Evolutionary conservation across 768 basidiomycete genomes (phyloP).

Genomic region (Hydnomerulius pinastri): DNA sequence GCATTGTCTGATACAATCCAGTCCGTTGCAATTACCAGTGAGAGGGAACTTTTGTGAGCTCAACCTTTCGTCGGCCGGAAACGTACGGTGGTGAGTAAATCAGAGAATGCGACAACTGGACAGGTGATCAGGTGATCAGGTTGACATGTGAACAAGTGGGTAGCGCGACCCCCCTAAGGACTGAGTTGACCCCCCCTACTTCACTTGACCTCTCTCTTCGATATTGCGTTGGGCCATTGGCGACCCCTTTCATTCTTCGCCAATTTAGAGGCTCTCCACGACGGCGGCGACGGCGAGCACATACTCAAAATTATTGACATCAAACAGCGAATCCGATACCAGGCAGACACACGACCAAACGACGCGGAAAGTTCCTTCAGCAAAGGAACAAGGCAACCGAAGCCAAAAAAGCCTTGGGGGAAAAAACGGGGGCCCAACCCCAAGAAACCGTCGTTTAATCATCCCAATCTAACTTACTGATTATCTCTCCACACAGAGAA

Average conservation of each 20-base stretch:
- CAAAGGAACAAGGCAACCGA: too few species aligned
- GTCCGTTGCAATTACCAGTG: too few species aligned
- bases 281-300: too few species aligned
- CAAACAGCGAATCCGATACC: too few species aligned
- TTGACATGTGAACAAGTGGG: not conserved
- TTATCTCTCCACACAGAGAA: conserved; percentile 41
- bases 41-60: not conserved
- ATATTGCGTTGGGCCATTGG: too few species aligned
- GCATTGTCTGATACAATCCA: too few species aligned
- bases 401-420: conserved; percentile 38
- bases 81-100: not conserved
- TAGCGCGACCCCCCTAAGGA: not conserved
- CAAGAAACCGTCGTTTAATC: too few species aligned
- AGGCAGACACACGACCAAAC: too few species aligned
- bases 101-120: not conserved
- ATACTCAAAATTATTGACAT: too few species aligned
- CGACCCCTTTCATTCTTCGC: too few species aligned
- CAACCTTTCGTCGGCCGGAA: not conserved
- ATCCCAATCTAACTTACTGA: not conserved
- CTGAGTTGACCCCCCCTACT: not conserved
- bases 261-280: too few species aligned
- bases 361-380: too few species aligned
- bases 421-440: conserved; percentile 37
- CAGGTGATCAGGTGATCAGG: not conserved
- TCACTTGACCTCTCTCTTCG: not conserved